Conservation (phyloP, 2,329 filamentous ascomycete species). For the Ophiosphaerella narmari region DNA sequence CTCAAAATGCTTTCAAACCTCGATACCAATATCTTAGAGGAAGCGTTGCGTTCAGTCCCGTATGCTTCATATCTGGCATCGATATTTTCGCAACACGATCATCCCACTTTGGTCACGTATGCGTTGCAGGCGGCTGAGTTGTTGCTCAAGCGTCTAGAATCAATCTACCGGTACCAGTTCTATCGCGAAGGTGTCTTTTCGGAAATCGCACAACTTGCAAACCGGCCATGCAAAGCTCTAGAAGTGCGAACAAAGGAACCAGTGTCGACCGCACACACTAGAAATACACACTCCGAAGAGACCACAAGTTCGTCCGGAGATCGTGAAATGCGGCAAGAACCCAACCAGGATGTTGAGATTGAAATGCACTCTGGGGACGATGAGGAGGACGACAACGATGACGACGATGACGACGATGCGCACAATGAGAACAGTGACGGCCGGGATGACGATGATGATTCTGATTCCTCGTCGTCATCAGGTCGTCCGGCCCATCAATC, state of each 20-base stretch:
- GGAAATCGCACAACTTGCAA: slow-evolving; percentile 82
- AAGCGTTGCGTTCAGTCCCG: slow-evolving; percentile 83
- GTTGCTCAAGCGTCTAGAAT: slow-evolving; percentile 79
- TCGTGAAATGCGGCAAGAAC: slow-evolving; percentile 48
- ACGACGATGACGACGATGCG: slow-evolving; percentile 58
- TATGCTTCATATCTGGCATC: slow-evolving; percentile 96
- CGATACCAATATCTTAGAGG: slow-evolving; percentile 81
- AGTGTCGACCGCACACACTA: slow-evolving; percentile 28
- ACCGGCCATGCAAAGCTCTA: slow-evolving; percentile 46
- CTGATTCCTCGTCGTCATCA: slow-evolving; percentile 64
- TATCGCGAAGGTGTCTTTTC: slow-evolving; percentile 95
- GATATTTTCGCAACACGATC: slow-evolving; percentile 93
- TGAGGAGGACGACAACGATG: slow-evolving; percentile 61
- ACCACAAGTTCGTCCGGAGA: slow-evolving; percentile 32
- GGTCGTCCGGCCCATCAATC: slow-evolving; percentile 29
- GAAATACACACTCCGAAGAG: slow-evolving; percentile 31
- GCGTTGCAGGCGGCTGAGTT: slow-evolving; percentile 90
- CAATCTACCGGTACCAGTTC: slow-evolving; percentile 93
- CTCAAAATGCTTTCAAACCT: slow-evolving; percentile 97
- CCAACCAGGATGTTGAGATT: slow-evolving; percentile 58
- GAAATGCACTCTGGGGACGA: slow-evolving; percentile 59
- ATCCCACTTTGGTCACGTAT: slow-evolving; percentile 81
- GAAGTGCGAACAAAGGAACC: slow-evolving; percentile 35
- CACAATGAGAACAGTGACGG: slow-evolving; percentile 64
- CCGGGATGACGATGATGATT: slow-evolving; percentile 65